A percentile compares a stretch with the other conserved stretches of the same genome.
Evolutionary conservation across 768 basidiomycete species (phyloP).

Genomic region (Mycena metata): DNA sequence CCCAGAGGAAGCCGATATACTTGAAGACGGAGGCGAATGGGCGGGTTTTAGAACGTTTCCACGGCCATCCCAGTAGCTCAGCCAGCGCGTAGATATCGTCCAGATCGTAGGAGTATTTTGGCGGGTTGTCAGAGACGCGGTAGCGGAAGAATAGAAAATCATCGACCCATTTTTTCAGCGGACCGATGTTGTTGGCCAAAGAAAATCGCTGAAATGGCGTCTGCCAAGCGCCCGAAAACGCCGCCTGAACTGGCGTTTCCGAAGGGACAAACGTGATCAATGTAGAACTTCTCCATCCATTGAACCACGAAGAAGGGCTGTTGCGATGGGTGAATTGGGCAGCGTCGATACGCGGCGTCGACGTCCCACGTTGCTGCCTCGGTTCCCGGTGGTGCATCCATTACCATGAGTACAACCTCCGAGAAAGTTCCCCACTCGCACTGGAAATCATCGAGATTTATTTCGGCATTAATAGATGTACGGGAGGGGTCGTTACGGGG

Average conservation of each 20-base stretch:
- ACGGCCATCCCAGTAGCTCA: slow-evolving; percentile 48
- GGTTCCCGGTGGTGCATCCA: slow-evolving; percentile 48
- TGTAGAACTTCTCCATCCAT: slow-evolving; percentile 42
- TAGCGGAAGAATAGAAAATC: slow-evolving; percentile 50
- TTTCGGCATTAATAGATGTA: slow-evolving; percentile 45
- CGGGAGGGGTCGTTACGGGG: slow-evolving; percentile 27
- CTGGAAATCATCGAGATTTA: slow-evolving; percentile 42
- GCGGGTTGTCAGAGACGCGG: slow-evolving; percentile 10
- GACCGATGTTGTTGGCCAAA: slow-evolving; percentile 32
- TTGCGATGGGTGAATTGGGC: slow-evolving; percentile 48
- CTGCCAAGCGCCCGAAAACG: slow-evolving; percentile 49
- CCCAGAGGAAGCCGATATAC: slow-evolving; percentile 57
- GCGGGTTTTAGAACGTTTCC: slow-evolving; percentile 47
- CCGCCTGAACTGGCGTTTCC: slow-evolving; percentile 45
- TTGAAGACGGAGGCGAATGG: slow-evolving; percentile 46
- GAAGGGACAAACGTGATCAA: slow-evolving; percentile 48
- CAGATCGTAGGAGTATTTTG: slow-evolving; percentile 41
- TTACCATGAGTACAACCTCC: slow-evolving; percentile 40
- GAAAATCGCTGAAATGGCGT: slow-evolving; percentile 43
- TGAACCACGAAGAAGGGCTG: slow-evolving; percentile 43
- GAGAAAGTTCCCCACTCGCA: slow-evolving; percentile 51
- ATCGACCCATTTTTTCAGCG: slow-evolving; percentile 52
- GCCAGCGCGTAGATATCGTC: slow-evolving; percentile 43
- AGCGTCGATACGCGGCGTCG: slow-evolving; percentile 50
- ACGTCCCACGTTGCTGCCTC: slow-evolving; percentile 56